These are phyloP conservation scores for Glaciozyma martinii DNA, from an alignment of 768 basidiomycete genomes.

Conservation along the genomic window DNA sequence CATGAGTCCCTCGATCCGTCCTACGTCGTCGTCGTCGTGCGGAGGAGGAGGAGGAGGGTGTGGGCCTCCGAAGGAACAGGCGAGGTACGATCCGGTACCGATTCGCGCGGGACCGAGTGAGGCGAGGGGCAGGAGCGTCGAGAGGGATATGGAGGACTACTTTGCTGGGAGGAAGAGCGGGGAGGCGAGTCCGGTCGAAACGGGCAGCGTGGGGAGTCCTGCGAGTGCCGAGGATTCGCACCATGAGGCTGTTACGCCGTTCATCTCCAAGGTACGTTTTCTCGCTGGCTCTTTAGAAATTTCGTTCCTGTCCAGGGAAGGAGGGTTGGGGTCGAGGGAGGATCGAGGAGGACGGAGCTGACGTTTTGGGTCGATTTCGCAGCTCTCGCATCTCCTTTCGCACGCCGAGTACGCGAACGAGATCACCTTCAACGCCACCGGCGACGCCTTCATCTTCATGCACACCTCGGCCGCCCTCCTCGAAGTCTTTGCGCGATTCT, in stretches of 20 bases:
- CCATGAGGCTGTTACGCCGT: conserved; percentile 9
- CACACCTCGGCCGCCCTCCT: neutral
- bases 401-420: neutral
- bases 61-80: neutral
- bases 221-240: neutral
- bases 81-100: neutral
- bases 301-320: too few species aligned
- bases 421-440: conserved; percentile 16
- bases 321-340: too few species aligned
- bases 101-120: neutral
- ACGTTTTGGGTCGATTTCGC: too few species aligned
- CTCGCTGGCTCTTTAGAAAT: too few species aligned
- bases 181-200: neutral
- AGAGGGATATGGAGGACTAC: neutral
- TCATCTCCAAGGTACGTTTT: conserved; percentile 13
- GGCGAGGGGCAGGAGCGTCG: neutral
- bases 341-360: too few species aligned
- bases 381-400: conserved; percentile 11
- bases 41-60: neutral
- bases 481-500: conserved; percentile 5
- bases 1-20: neutral
- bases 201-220: neutral
- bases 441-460: conserved; percentile 18
- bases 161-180: neutral
- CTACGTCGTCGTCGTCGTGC: neutral